Percentiles rank a stretch among this genome's conserved stretches.
These are phyloP conservation scores for Exserohilum rostratum DNA, from an alignment of 2,329 filamentous ascomycete species.

Conservation along the genomic window DNA sequence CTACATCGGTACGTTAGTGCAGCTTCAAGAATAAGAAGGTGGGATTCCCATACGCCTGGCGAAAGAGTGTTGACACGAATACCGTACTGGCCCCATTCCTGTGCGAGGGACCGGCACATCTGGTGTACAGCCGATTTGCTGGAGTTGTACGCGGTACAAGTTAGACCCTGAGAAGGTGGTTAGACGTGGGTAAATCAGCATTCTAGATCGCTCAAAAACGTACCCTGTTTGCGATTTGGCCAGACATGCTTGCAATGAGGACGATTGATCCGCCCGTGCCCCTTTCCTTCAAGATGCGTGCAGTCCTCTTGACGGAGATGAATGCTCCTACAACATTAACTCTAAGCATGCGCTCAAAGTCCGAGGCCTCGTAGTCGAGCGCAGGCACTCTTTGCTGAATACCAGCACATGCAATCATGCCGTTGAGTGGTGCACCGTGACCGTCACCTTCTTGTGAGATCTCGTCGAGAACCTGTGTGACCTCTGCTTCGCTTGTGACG, in stretches of 20 bases:
- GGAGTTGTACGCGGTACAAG: constrained; percentile 19
- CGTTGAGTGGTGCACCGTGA: constrained; percentile 44
- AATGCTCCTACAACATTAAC: constrained; percentile 49
- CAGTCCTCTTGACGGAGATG: constrained; percentile 42
- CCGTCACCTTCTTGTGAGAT: constrained; percentile 47
- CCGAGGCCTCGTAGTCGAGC: constrained; percentile 53
- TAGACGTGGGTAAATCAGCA: not conserved
- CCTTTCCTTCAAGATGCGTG: constrained; percentile 61
- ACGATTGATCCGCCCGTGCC: constrained; percentile 65
- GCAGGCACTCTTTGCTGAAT: constrained; percentile 57
- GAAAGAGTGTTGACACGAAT: constrained; percentile 43
- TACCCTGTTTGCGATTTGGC: constrained; percentile 21
- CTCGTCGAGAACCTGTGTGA: constrained; percentile 45
- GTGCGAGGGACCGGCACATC: constrained; percentile 21
- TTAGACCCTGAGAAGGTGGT: constrained; percentile 12
- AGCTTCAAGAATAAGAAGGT: not conserved
- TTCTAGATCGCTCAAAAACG: not conserved
- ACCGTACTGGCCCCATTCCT: constrained; percentile 28
- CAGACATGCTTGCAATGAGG: constrained; percentile 55
- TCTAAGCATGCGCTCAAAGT: constrained; percentile 45
- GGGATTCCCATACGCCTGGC: constrained; percentile 23
- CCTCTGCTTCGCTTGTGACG: constrained; percentile 54
- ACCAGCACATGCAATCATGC: constrained; percentile 56
- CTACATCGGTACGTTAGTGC: not conserved
- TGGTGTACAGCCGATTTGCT: constrained; percentile 22